Base-by-base conservation (phyloP, 2,329 filamentous ascomycete species). In the Pestalotiopsis sp. region DNA sequence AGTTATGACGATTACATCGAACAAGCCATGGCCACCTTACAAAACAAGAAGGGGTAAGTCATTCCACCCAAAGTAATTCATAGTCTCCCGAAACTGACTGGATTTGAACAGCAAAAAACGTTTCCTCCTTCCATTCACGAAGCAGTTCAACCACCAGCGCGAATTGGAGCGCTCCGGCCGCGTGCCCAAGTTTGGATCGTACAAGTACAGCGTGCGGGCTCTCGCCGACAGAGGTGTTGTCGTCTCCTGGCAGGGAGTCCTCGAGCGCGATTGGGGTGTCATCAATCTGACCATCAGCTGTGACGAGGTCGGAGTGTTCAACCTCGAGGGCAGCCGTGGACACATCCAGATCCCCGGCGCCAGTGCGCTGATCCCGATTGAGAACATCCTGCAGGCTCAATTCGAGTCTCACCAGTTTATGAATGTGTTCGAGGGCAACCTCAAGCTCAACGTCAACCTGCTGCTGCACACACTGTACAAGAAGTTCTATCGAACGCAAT, bases 1-100 rank as follows among this genome's bases (percentile, higher is more conserved):
- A 96, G 91, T 71, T 99, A 99, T 82, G 97, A 99, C 78, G 94
- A 99, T 82, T 99, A 99, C 81, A 97, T 99, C 76, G 97, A 99
- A 82, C 94, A 97, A 79, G 95, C 96, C 62, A 98, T 99, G 93
- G 87, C 94, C 69, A 99, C 97, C 4, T 85, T 99, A 68, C 96
- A 98, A 80, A 97, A 93, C 81, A 97, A 98, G 80, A 98, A 98
- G 81, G 94, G 92, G 88, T 91, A 85, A 78, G 87, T 80, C 61
- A 64, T 66, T 63, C 7, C 38, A 57, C 56, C 20, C 17, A 39
- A 64, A 64, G 39, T 38, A 52, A 9, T 7, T 24, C 14, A 38
- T 48, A 26, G 68, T 62, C 59, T 62, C 52, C 9, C 24, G 26
- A 64, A 64, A 67, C 75, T 77, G 71, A 78, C 72, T 64, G 38